Conservation (phyloP, 495 filamentous ascomycete species). For the Hyphodiscus hymeniophilus region DNA sequence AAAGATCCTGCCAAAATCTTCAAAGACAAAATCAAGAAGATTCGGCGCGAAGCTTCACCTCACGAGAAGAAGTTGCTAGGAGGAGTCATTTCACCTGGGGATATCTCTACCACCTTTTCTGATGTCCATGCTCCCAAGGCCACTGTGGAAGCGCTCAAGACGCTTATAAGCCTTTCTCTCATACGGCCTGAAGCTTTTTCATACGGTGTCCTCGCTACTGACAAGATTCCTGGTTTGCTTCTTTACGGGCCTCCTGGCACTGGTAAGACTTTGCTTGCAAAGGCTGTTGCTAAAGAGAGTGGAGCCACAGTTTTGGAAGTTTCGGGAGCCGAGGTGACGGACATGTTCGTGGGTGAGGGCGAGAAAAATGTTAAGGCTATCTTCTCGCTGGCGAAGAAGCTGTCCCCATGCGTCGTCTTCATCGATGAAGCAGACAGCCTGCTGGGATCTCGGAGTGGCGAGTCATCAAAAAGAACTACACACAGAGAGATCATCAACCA, state of each 20-base stretch:
- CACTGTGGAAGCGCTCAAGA: slow-evolving; percentile 83
- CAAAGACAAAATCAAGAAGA: slow-evolving; percentile 16
- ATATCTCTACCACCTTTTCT: slow-evolving; percentile 76
- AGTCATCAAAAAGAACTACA: slow-evolving; percentile 42
- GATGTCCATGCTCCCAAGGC: slow-evolving; percentile 75
- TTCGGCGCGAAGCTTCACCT: slow-evolving; percentile 42
- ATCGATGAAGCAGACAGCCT: slow-evolving; percentile 96
- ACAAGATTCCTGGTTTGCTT: slow-evolving; percentile 82
- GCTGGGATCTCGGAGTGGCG: slow-evolving; percentile 61
- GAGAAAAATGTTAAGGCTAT: slow-evolving; percentile 96
- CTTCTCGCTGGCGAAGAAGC: slow-evolving; percentile 83
- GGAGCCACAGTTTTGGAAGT: slow-evolving; percentile 69
- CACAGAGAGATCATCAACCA: slow-evolving; percentile 95
- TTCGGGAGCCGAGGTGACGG: slow-evolving; percentile 64
- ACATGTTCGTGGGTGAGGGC: slow-evolving; percentile 93
- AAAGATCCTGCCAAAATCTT: slow-evolving; percentile 2
- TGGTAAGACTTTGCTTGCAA: slow-evolving; percentile 90
- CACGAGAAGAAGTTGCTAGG: slow-evolving; percentile 78
- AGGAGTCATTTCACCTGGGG: slow-evolving; percentile 71
- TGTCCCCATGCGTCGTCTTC: slow-evolving; percentile 91
- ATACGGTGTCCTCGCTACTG: slow-evolving; percentile 87
- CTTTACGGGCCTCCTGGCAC: slow-evolving; percentile 95
- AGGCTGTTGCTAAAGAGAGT: slow-evolving; percentile 91
- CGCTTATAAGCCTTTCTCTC: slow-evolving; percentile 80
- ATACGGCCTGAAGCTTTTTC: slow-evolving; percentile 88